Percentiles rank a stretch among this genome's conserved stretches.
These are phyloP conservation scores for Populus davidiana DNA, from an alignment of 345 rosid genomes.

Conservation along the genomic window DNA sequence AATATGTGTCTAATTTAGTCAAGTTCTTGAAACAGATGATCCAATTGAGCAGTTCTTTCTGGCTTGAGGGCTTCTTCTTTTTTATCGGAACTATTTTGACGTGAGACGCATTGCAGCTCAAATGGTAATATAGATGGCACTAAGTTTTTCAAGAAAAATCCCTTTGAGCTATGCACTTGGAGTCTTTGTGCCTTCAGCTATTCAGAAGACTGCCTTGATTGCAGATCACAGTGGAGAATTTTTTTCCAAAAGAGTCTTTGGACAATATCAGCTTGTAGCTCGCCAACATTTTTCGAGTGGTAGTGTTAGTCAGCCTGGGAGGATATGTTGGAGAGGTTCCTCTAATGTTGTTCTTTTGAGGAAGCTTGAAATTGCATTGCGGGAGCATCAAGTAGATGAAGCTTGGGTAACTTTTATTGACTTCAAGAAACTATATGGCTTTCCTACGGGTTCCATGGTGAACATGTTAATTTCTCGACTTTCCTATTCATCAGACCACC, in stretches of 20 bases:
- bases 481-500: conserved; percentile 57
- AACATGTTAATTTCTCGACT: conserved; percentile 50
- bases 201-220: conserved; percentile 4
- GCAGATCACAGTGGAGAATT: neutral
- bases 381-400: conserved; percentile 41
- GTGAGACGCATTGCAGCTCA: neutral
- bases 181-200: neutral
- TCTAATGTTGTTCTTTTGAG: conserved; percentile 42
- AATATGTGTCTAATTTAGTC: too few species aligned
- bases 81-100: neutral
- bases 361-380: conserved; percentile 60
- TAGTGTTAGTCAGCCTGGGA: conserved; percentile 13
- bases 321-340: conserved; percentile 52
- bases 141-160: conserved; percentile 9
- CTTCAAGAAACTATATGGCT: conserved; percentile 57
- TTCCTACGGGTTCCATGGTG: conserved; percentile 38
- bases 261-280: neutral
- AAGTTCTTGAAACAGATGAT: too few species aligned
- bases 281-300: conserved; percentile 3
- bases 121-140: conserved; percentile 9
- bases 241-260: neutral
- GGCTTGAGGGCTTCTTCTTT: too few species aligned
- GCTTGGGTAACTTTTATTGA: conserved; percentile 69
- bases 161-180: neutral
- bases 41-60: too few species aligned